A percentile compares a stretch with the other conserved stretches of the same genome.
These are phyloP conservation scores for Cubamyces sp. DNA, from an alignment of 768 basidiomycete species.

Conservation along the genomic window DNA sequence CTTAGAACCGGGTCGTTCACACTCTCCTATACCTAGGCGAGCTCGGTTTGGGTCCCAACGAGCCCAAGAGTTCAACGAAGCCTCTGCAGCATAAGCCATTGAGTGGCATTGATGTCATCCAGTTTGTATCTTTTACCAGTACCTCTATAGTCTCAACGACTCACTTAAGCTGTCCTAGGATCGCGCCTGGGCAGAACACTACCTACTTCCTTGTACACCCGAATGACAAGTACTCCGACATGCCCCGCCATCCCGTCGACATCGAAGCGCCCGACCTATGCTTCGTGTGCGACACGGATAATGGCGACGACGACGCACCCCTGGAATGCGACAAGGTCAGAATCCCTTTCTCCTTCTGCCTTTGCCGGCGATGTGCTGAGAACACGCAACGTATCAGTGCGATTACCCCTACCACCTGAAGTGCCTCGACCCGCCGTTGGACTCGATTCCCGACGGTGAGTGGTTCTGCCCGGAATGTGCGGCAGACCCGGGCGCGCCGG, in stretches of 20 bases:
- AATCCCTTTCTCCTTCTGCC: not conserved
- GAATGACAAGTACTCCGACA: conserved; percentile 71
- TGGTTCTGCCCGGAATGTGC: conserved; percentile 89
- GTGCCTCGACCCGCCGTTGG: conserved; percentile 81
- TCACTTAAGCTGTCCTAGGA: conserved; percentile 43
- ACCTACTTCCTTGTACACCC: conserved; percentile 83
- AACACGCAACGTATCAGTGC: conserved; percentile 55
- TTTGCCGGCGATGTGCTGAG: not conserved
- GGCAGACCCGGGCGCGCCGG: conserved; percentile 57
- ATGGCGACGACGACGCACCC: conserved; percentile 71
- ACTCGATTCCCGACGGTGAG: conserved; percentile 81
- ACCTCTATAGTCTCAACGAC: not conserved
- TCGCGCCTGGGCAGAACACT: conserved; percentile 87
- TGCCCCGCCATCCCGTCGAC: conserved; percentile 80
- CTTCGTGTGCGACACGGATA: conserved; percentile 69
- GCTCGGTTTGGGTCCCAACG: conserved; percentile 77
- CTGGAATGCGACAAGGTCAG: conserved; percentile 91
- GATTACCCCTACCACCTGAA: conserved; percentile 85
- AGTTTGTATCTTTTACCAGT: conserved; percentile 46
- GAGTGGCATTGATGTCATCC: conserved; percentile 76
- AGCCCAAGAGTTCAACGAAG: conserved; percentile 87
- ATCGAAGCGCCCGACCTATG: conserved; percentile 71
- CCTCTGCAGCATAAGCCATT: conserved; percentile 74
- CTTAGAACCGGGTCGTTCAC: too few relatives aligned
- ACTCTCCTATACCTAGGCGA: conserved; percentile 51